Percentiles rank a stretch among this genome's conserved stretches.
phyloP scores from a whole-genome alignment of 371 early-diverging fungal genomes.

The Syncephalastrum contaminatum region DNA sequence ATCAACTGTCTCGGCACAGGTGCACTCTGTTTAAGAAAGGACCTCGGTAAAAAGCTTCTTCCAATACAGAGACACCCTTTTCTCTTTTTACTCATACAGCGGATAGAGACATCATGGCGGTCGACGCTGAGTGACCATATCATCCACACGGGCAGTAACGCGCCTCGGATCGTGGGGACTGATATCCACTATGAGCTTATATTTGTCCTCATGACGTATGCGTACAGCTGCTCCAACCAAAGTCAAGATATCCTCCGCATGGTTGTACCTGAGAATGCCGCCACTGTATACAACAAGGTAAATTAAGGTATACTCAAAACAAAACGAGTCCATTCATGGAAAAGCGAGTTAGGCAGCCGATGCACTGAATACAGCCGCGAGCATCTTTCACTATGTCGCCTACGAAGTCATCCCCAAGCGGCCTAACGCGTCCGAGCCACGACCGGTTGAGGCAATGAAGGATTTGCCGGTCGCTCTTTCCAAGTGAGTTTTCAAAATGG shows the following conservation, averaged over 20 bases:
- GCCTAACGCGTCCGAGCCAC: conserved; percentile 28
- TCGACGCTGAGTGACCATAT: conserved; percentile 55
- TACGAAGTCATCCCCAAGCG: conserved; percentile 55
- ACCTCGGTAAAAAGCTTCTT: conserved; percentile 28
- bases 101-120: conserved; percentile 63
- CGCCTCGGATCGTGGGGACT: conserved; percentile 52
- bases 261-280: conserved; percentile 7
- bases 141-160: conserved; percentile 57
- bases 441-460: conserved; percentile 46
- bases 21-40: conserved; percentile 39
- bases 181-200: conserved; percentile 61
- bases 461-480: conserved; percentile 49
- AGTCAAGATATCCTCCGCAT: conserved; percentile 24
- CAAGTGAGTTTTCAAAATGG: conserved; percentile 30
- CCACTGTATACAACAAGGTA: conserved; percentile 30
- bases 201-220: conserved; percentile 59
- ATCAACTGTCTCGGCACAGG: conserved; percentile 53
- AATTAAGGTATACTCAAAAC: neutral
- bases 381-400: conserved; percentile 56
- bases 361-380: conserved; percentile 55
- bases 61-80: neutral
- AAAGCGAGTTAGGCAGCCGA: conserved; percentile 53
- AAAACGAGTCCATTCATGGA: neutral
- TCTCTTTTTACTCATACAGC: neutral
- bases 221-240: conserved; percentile 49